Conservation (phyloP, 2,329 filamentous ascomycete genomes). For the Verticillium albo-atrum region DNA sequence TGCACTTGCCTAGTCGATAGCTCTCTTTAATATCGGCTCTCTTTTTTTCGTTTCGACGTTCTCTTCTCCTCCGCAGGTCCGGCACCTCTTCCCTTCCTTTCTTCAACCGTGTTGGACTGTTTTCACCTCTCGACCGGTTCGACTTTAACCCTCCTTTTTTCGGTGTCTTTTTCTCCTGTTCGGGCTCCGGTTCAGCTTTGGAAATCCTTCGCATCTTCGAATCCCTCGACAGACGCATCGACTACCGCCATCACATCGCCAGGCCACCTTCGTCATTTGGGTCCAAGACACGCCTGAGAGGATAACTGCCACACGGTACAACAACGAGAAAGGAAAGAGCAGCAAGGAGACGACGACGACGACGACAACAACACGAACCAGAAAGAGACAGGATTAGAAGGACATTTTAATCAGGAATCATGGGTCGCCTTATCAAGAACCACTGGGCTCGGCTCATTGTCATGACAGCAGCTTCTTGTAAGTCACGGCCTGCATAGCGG, state of each 20-base stretch:
- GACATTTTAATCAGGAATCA: conserved; percentile 34
- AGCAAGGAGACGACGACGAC: neutral
- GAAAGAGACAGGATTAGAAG: conserved; percentile 7
- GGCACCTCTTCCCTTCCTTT: conserved; percentile 36
- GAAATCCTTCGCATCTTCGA: neutral
- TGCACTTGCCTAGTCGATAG: conserved; percentile 48
- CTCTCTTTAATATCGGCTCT: conserved; percentile 45
- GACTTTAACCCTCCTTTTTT: conserved; percentile 5
- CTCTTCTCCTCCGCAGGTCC: conserved; percentile 40
- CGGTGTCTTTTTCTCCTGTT: neutral
- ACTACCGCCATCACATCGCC: neutral
- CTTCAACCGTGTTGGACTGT: conserved; percentile 16
- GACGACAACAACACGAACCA: no score
- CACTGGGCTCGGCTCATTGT: conserved; percentile 96
- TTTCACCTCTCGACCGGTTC: conserved; percentile 13
- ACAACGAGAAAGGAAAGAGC: neutral
- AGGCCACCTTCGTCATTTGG: neutral
- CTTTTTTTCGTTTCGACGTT: conserved; percentile 24
- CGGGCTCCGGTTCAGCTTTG: neutral
- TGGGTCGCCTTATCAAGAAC: conserved; percentile 99
- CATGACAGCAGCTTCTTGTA: conserved; percentile 77
- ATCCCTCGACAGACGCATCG: neutral
- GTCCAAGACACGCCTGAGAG: neutral
- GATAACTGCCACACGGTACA: neutral
- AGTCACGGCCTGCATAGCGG: conserved; percentile 17